These are phyloP conservation scores for Persicaria tinctoria DNA, from an alignment of 148 eudicot genomes.

Conservation along the genomic window DNA sequence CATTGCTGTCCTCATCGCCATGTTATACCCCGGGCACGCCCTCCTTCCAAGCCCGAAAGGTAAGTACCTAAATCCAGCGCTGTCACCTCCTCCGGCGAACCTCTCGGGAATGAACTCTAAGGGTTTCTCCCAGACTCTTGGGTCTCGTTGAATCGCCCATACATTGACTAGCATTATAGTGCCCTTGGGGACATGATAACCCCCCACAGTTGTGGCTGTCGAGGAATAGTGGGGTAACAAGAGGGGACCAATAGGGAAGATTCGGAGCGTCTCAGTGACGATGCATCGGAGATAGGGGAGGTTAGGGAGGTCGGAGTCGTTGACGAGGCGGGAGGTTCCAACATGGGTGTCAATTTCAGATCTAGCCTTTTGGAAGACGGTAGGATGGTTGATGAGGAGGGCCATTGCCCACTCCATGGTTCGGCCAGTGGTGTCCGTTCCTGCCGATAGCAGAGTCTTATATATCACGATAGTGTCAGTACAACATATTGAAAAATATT, in stretches of 20 bases:
- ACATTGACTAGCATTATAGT: neutral
- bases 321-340: neutral
- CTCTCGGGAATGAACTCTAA: constrained; percentile 5
- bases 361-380: neutral
- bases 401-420: constrained; percentile 13
- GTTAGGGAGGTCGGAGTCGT: constrained; percentile 1
- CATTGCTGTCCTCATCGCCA: neutral
- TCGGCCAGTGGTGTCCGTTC: neutral
- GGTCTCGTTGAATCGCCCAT: constrained; percentile 7
- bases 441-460: constrained; percentile 12
- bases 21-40: constrained; percentile 7
- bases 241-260: neutral
- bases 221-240: neutral
- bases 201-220: neutral
- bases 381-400: constrained; percentile 9
- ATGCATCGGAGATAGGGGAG: constrained; percentile 10
- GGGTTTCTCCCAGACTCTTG: neutral
- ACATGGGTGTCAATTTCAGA: constrained; percentile 1
- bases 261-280: constrained; percentile 9
- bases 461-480: too few relatives aligned
- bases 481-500: too few relatives aligned
- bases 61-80: neutral
- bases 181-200: neutral
- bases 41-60: constrained; percentile 7
- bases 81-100: neutral